Conservation (phyloP, 164 flowering plant genomes). For the Santalum album region DNA sequence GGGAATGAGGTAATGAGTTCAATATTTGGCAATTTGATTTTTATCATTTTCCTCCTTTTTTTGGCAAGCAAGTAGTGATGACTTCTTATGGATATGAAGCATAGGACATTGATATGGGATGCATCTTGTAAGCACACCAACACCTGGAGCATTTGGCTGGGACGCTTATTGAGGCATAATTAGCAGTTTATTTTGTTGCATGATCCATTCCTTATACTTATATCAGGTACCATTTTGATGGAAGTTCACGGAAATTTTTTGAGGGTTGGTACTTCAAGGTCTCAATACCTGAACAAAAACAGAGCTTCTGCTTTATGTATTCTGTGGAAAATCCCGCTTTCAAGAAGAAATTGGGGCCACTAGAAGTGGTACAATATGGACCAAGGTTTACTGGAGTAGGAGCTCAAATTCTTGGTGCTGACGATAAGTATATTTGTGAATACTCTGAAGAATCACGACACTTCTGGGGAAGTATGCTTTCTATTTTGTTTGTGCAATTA, state of each 20-base stretch:
- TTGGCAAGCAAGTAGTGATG: no score
- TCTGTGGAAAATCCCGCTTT: conserved; percentile 88
- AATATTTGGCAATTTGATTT: no score
- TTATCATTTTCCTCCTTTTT: no score
- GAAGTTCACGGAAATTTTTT: conserved; percentile 62
- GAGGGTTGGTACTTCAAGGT: conserved; percentile 99
- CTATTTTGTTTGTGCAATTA: neutral
- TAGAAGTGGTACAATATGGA: conserved; percentile 57
- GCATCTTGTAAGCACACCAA: no score
- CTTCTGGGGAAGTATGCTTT: conserved; percentile 93
- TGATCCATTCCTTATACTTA: conserved; percentile 11
- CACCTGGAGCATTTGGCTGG: no score
- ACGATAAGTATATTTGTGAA: conserved; percentile 89
- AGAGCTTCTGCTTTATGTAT: conserved; percentile 96
- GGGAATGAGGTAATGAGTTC: no score
- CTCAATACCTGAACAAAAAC: conserved; percentile 65
- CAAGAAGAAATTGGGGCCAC: conserved; percentile 29
- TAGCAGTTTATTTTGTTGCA: neutral
- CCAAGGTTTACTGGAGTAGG: conserved; percentile 85
- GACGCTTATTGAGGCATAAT: no score
- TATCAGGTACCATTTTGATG: conserved; percentile 81
- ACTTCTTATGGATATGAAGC: no score
- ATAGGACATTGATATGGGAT: no score
- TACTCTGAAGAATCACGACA: conserved; percentile 54
- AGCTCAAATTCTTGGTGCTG: conserved; percentile 89